Percentiles rank a stretch among this genome's conserved stretches.
phyloP scores from a whole-genome alignment of 495 filamentous ascomycete genomes.

The Penicillium paxilli region DNA sequence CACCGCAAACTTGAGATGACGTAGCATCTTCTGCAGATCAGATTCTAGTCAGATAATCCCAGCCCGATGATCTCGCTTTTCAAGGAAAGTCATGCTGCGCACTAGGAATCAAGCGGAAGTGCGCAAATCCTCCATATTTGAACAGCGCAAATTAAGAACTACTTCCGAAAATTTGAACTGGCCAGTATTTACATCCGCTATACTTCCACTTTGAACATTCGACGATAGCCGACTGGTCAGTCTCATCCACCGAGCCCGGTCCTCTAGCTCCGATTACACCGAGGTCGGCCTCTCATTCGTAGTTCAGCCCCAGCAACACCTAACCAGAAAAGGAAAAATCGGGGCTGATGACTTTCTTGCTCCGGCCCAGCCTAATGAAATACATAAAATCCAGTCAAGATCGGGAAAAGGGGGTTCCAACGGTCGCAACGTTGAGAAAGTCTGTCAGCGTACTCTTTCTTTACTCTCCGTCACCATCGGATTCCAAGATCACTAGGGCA shows the following conservation, averaged over 20 bases:
- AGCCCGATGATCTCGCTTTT: too few species aligned
- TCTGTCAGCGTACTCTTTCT: not conserved
- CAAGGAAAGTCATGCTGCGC: too few species aligned
- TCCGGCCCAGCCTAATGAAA: not conserved
- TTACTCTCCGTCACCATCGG: not conserved
- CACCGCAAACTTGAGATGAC: too few species aligned
- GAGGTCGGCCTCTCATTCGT: not conserved
- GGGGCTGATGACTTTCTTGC: not conserved
- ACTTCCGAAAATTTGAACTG: too few species aligned
- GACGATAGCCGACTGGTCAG: too few species aligned
- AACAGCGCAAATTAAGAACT: too few species aligned
- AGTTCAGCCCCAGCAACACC: not conserved
- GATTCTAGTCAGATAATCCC: too few species aligned
- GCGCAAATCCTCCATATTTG: too few species aligned
- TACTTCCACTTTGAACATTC: too few species aligned
- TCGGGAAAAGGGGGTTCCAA: not conserved
- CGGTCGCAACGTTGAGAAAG: not conserved
- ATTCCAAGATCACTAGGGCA: not conserved
- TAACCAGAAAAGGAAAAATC: not conserved
- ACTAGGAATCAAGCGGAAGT: too few species aligned
- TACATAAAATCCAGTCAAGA: not conserved
- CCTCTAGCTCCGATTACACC: not conserved
- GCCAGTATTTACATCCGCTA: too few species aligned
- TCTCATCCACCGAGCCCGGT: not conserved
- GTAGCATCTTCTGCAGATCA: too few species aligned